phyloP scores from a whole-genome alignment of 495 filamentous ascomycete genomes.

The Antarctomyces pellizariae region DNA sequence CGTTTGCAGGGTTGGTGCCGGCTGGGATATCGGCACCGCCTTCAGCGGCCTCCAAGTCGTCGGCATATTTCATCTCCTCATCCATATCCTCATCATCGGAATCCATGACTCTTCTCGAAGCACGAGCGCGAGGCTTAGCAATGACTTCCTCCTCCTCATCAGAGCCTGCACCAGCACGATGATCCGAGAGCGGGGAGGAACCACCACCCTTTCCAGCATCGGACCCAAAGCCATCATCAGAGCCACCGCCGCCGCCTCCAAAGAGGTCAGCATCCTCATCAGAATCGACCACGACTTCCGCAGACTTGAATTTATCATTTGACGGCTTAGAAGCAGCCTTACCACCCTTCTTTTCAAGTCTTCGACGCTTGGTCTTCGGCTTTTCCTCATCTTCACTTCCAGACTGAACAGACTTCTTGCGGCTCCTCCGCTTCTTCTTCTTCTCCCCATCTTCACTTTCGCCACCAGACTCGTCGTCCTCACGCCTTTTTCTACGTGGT shows the following conservation, averaged over 20 bases:
- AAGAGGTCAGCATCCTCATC: conserved; percentile 29
- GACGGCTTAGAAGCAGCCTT: conserved; percentile 11
- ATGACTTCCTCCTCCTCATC: conserved; percentile 13
- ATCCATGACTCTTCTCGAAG: conserved; percentile 10
- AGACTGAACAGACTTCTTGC: conserved; percentile 12
- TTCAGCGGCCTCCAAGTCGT: background rate
- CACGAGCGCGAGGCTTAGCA: conserved; percentile 8
- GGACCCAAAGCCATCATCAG: conserved; percentile 13
- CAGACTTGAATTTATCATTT: conserved; percentile 69
- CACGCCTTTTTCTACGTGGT: conserved; percentile 43
- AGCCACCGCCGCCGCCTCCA: conserved; percentile 23
- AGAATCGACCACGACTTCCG: conserved; percentile 56
- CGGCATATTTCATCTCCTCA: conserved; percentile 2
- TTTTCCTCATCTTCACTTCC: conserved; percentile 25
- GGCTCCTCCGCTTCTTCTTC: conserved; percentile 11
- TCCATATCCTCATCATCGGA: conserved; percentile 13
- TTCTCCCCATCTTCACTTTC: too few species aligned
- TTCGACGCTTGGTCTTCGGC: conserved; percentile 34
- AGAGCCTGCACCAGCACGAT: conserved; percentile 9
- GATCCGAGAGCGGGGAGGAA: background rate
- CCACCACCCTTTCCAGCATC: conserved; percentile 7
- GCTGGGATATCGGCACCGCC: too few species aligned
- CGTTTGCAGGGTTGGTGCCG: too few species aligned
- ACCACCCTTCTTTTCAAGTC: conserved; percentile 27
- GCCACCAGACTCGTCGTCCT: conserved; percentile 20